Evolutionary conservation across 202 grass and related monocot genomes (phyloP).

Genomic region (Dendrocalamus latiflorus): DNA sequence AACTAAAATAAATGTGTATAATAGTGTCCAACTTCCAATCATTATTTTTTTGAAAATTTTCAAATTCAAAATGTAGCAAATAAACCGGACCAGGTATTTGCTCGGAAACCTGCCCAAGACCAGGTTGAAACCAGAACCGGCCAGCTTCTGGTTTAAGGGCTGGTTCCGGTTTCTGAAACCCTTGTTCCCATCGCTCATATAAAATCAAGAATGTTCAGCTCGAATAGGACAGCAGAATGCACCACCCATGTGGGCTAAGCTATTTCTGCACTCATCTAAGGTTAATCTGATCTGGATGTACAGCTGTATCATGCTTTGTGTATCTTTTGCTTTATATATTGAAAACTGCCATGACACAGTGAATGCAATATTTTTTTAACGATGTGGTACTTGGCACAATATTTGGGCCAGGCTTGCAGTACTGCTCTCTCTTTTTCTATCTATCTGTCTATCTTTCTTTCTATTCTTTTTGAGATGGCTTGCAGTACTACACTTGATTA

Average conservation of each 20-base stretch:
- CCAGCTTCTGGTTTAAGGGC: background rate
- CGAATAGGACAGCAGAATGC: background rate
- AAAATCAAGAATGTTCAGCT: background rate
- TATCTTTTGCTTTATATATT: conserved; percentile 1
- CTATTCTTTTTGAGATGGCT: background rate
- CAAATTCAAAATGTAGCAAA: background rate
- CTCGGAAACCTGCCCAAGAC: background rate
- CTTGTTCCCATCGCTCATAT: background rate
- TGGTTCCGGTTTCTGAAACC: background rate
- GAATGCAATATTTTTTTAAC: background rate
- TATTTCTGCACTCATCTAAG: background rate
- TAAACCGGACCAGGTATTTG: background rate
- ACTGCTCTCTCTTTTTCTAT: too few relatives aligned
- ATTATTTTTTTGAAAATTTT: background rate
- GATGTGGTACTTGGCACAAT: background rate
- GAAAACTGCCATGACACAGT: background rate
- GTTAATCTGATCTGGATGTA: background rate
- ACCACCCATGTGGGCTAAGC: background rate
- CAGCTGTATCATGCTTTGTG: background rate
- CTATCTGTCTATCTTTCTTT: background rate
- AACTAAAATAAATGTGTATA: conserved; percentile 2
- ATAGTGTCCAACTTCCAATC: background rate
- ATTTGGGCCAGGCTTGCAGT: too few relatives aligned
- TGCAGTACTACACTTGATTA: background rate
- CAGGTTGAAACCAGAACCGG: background rate